Base-by-base conservation (phyloP, 2,329 filamentous ascomycete species). In the Phialocephala sp. region DNA sequence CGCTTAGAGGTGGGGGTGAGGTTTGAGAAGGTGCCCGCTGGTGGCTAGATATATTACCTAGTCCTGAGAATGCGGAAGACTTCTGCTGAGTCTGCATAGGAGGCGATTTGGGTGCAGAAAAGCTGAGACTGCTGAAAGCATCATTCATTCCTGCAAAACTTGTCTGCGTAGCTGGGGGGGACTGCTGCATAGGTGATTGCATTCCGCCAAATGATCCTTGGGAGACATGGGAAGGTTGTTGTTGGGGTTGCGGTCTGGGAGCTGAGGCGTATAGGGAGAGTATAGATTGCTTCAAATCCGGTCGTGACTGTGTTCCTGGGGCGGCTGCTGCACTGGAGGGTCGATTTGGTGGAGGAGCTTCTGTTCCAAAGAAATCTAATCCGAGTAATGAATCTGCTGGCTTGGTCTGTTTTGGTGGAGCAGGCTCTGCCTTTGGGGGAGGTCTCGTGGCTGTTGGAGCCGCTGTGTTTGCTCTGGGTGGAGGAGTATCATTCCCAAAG, bases 201-300 rank as follows among this genome's bases (percentile, higher is more conserved):
- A 92, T 85, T 60, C 87, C 86, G 20, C 90, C 88, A 73, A 94
- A 91, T 0, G 89, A 89, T 35, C 84, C 83, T 45, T 84, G 84
- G 14, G 85, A 83, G 41, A 82, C 81, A 76, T 91, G 89, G 36
- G 80, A 63, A 54, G 84, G 80, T 52, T 80, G 77, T 64, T 54
- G 50, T 63, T 79, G 82, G 32, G 87, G 83, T 72, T 91, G 90
- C n/a, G 92, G 88, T 75, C 93, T 91, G 1, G 93, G 91, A 5
- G 88, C 87, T 8, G 92, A 91, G 12, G 94, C 93, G 76, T 99
- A 99, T 18, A 99, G 85, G 8, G 95, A 99, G 58, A 99, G 81
- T 67, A 99, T 99, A 2, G 94, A 98, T 79, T 97, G 94, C 80
- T 99, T 99, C 66, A 99, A 82, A 76, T 99, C 95, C 2, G 94